phyloP scores from a whole-genome alignment of 2,329 filamentous ascomycete species.

The Acarospora socialis region DNA sequence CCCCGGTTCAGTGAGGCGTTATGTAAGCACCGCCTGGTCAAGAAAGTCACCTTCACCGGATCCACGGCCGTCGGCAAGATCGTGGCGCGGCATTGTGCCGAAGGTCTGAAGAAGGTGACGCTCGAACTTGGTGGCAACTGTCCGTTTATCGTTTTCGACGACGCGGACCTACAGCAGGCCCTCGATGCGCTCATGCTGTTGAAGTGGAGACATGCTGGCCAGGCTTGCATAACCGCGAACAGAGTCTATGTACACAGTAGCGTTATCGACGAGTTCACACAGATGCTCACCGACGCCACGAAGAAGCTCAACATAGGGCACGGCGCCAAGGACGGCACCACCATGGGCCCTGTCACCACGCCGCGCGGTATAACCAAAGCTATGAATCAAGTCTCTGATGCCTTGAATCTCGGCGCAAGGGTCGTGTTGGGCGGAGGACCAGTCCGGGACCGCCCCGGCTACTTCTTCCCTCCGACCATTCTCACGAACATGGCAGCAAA shows the following conservation, averaged over 20 bases:
- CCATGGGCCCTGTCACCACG: slow-evolving; percentile 47
- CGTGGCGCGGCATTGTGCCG: slow-evolving; percentile 43
- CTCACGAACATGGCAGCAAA: slow-evolving; percentile 34
- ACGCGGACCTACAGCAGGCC: slow-evolving; percentile 47
- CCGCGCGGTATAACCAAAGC: slow-evolving; percentile 34
- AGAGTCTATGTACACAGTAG: no score
- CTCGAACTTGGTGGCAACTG: slow-evolving; percentile 52
- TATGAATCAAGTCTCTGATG: slow-evolving; percentile 45
- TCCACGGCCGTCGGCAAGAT: slow-evolving; percentile 48
- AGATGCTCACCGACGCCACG: slow-evolving; percentile 39
- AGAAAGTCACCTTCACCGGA: slow-evolving; percentile 51
- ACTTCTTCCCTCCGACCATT: slow-evolving; percentile 52
- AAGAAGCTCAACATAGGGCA: slow-evolving; percentile 44
- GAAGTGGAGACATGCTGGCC: slow-evolving; percentile 46
- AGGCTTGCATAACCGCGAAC: no score
- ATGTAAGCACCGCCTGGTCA: slow-evolving; percentile 43
- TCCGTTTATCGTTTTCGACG: slow-evolving; percentile 50
- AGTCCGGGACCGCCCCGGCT: slow-evolving; percentile 36
- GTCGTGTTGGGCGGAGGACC: slow-evolving; percentile 47
- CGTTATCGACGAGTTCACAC: slow-evolving; percentile 41
- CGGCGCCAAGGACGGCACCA: slow-evolving; percentile 39
- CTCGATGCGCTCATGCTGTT: slow-evolving; percentile 33
- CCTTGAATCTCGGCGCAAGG: slow-evolving; percentile 46
- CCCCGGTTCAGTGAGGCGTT: no score
- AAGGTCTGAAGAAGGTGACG: slow-evolving; percentile 49